phyloP scores from a whole-genome alignment of 352 stramenopile species.

The Phytopythium oedochilum region DNA sequence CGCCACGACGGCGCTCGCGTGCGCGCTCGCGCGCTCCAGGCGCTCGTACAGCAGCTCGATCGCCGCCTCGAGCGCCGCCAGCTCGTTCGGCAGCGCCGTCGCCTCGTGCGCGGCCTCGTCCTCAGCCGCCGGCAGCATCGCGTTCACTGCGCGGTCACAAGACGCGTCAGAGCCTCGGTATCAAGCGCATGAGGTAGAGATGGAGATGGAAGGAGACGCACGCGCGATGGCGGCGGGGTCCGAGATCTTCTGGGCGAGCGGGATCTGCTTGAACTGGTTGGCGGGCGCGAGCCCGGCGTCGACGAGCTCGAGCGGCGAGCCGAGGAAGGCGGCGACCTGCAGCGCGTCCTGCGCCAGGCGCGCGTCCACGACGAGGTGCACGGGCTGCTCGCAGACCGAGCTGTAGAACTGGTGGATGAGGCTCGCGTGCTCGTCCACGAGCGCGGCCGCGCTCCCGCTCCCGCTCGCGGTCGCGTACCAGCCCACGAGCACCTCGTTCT shows the following conservation, averaged over 20 bases:
- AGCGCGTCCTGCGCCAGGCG: constrained; percentile 77
- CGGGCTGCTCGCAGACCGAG: constrained; percentile 87
- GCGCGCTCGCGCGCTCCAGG: constrained; percentile 86
- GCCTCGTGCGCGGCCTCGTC: constrained; percentile 26
- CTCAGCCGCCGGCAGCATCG: constrained; percentile 56
- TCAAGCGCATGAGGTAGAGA: too few species aligned
- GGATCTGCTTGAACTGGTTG: constrained; percentile 93
- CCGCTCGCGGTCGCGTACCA: constrained; percentile 89
- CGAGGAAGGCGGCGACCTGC: constrained; percentile 90
- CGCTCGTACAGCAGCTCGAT: constrained; percentile 91
- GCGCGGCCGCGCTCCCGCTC: constrained; percentile 29
- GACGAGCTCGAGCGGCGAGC: constrained; percentile 85
- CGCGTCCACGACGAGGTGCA: constrained; percentile 96
- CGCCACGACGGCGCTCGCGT: constrained; percentile 91
- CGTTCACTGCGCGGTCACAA: constrained; percentile 40
- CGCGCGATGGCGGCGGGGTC: constrained; percentile 93
- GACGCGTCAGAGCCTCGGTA: neutral
- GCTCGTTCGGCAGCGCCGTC: constrained; percentile 61
- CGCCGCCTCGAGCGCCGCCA: constrained; percentile 61
- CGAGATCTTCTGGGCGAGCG: constrained; percentile 87
- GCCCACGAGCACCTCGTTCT: constrained; percentile 93
- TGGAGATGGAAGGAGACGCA: constrained; percentile 36
- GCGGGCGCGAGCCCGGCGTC: constrained; percentile 76
- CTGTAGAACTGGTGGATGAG: constrained; percentile 99
- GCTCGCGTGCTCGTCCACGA: constrained; percentile 92